Evolutionary conservation across 1,284 basidiomycete species (phyloP).

Genomic region (Lignosus rhinocerotis): DNA sequence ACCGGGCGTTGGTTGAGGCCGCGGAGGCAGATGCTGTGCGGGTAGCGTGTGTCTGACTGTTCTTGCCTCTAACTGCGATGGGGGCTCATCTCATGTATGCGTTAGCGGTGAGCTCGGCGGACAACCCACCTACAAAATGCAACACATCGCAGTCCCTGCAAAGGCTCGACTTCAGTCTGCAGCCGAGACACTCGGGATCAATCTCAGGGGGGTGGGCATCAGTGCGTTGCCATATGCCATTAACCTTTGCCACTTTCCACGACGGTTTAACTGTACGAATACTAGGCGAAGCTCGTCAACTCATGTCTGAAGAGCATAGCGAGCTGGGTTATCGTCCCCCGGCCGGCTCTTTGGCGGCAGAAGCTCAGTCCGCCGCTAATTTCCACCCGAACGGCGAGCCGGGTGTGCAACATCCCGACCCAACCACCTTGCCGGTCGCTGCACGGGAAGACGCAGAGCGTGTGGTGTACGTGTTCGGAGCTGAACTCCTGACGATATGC

Average conservation of each 20-base stretch:
- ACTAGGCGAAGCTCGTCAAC: slow-evolving; percentile 11
- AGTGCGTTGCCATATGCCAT: neutral
- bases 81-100: neutral
- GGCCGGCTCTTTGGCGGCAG: slow-evolving; percentile 28
- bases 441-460: slow-evolving; percentile 3
- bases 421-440: neutral
- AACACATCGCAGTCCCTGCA: neutral
- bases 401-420: neutral
- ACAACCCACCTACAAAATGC: slow-evolving; percentile 5
- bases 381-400: slow-evolving; percentile 18
- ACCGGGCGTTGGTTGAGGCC: slow-evolving; percentile 17
- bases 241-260: too few species aligned
- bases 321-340: slow-evolving; percentile 32
- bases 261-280: neutral
- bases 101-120: slow-evolving; percentile 3
- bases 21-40: slow-evolving; percentile 25
- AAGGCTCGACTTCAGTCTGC: slow-evolving; percentile 1
- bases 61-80: neutral
- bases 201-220: slow-evolving; percentile 2
- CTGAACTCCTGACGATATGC: neutral
- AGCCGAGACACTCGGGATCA: slow-evolving; percentile 5
- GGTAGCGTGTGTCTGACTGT: slow-evolving; percentile 15
- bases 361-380: slow-evolving; percentile 27
- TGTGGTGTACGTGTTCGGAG: neutral
- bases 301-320: slow-evolving; percentile 29